Percentiles rank a stretch among this genome's conserved stretches.
phyloP scores from a whole-genome alignment of 2,329 filamentous ascomycete genomes.

The Pestalotiopsis sp. region DNA sequence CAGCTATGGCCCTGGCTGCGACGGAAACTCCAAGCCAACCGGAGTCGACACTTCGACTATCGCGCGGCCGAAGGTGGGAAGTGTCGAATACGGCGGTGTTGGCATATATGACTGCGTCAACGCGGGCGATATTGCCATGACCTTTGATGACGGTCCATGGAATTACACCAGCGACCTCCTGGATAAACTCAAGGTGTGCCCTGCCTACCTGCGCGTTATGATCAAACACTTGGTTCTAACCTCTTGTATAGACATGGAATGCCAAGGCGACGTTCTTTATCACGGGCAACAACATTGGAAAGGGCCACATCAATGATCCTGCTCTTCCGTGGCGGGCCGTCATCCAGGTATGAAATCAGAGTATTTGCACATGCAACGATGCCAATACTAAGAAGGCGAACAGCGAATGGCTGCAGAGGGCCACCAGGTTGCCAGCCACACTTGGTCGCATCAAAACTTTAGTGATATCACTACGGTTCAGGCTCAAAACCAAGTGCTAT shows the following conservation, averaged over 20 bases:
- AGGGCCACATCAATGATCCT: constrained; percentile 52
- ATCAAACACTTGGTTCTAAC: not conserved
- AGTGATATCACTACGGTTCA: constrained; percentile 30
- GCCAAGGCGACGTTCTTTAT: constrained; percentile 68
- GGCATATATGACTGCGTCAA: constrained; percentile 51
- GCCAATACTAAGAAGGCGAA: not conserved
- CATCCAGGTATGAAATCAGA: constrained; percentile 27
- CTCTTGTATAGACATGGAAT: constrained; percentile 45
- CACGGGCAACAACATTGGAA: constrained; percentile 53
- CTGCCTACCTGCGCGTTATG: not conserved
- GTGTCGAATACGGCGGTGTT: constrained; percentile 47
- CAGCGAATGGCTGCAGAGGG: constrained; percentile 37
- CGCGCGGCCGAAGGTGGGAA: constrained; percentile 47
- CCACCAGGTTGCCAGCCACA: constrained; percentile 36
- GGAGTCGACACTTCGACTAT: constrained; percentile 48
- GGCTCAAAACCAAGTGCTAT: constrained; percentile 33
- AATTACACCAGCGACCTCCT: constrained; percentile 61
- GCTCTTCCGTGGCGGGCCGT: constrained; percentile 32
- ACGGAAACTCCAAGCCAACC: constrained; percentile 46
- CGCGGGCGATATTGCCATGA: constrained; percentile 61
- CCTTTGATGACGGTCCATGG: constrained; percentile 66
- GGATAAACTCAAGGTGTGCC: constrained; percentile 43
- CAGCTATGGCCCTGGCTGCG: constrained; percentile 48
- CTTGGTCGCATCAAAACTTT: constrained; percentile 37
- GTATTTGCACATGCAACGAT: not conserved